Conservation (phyloP, 1,284 basidiomycete species). For the Pseudozyma pruni region DNA sequence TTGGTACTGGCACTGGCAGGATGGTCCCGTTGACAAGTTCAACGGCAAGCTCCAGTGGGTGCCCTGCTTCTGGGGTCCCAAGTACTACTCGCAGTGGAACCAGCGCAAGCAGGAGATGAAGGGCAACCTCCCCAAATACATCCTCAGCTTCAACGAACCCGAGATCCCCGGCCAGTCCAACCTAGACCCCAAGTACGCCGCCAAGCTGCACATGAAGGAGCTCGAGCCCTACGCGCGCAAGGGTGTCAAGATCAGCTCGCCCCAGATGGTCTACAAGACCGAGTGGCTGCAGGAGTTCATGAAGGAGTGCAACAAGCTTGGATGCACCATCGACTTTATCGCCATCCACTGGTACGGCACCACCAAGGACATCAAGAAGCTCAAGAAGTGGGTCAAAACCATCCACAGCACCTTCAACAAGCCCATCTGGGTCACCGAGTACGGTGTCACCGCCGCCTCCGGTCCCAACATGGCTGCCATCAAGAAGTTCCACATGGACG, state of each 20-base stretch:
- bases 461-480: slow-evolving; percentile 50
- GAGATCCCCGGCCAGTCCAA: slow-evolving; percentile 60
- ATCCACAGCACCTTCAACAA: slow-evolving; percentile 54
- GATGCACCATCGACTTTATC: slow-evolving; percentile 62
- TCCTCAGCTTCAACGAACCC: slow-evolving; percentile 65
- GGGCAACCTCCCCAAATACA: slow-evolving; percentile 44
- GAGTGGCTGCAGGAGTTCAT: slow-evolving; percentile 62
- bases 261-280: slow-evolving; percentile 65
- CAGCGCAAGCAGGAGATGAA: slow-evolving; percentile 56
- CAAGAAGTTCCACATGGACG: slow-evolving; percentile 55
- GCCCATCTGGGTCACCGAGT: slow-evolving; percentile 67
- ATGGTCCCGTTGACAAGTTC: slow-evolving; percentile 43
- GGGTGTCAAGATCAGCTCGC: slow-evolving; percentile 62
- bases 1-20: slow-evolving; percentile 66
- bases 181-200: slow-evolving; percentile 56
- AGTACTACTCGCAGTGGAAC: slow-evolving; percentile 52
- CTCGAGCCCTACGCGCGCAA: slow-evolving; percentile 60
- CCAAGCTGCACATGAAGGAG: slow-evolving; percentile 56
- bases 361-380: slow-evolving; percentile 45
- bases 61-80: slow-evolving; percentile 63
- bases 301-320: slow-evolving; percentile 55
- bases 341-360: slow-evolving; percentile 67
- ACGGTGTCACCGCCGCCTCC: slow-evolving; percentile 59
- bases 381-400: slow-evolving; percentile 58
- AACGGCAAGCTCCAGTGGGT: slow-evolving; percentile 53